Evolutionary conservation across 768 basidiomycete species (phyloP), one percentile per base, ranked within the genome.

Genomic region (Mycena kentingensis): DNA sequence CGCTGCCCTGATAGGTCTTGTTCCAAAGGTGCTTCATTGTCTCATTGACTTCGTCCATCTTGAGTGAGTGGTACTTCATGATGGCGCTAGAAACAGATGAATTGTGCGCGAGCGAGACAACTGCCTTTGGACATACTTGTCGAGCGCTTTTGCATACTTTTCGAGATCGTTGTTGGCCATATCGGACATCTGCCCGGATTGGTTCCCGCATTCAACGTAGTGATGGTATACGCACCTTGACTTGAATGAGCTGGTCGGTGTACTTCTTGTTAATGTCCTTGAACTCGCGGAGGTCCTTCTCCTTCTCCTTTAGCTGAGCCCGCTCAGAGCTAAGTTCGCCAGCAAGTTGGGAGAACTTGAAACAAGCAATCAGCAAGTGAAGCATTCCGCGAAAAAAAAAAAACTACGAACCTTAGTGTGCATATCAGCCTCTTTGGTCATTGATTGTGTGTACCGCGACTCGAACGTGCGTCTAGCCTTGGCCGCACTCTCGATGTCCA

Each of bases 21-120:
- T 93, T 96, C 97, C 97, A 99, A 3, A 98, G 69, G 64, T 97
- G 93, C 42, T 88, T 88, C 84, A 98, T 96, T 13, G 88, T 95
- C 63, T 97, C 94, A 64, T 99, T 99, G 63, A 99, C 94, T 75
- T 99, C 97, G 69, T 95, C 93, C 97, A 98, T 97, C 73, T 99
- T 99, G 62, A 97, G 78, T 13, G 85, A 75, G 65, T 99, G 97
- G 64, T 98, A 99, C 70, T 92, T 93, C 92, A 99, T 97, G 68
- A 99, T 98, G 35, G 95, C 97, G 60, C 96, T 98, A 52, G 2
- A 51, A 56, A 39, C 34, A 35, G 28, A 55, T 71, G 46, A 65
- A 54, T 43, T 18, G 46, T 27, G n/a, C 5, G 24, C 46, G 5
- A 38, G 38, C 25, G 37, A 26, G 32, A 5, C 32, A 19, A 18